Base-by-base conservation (phyloP, 345 rosid genomes). In the Syzygium grande region DNA sequence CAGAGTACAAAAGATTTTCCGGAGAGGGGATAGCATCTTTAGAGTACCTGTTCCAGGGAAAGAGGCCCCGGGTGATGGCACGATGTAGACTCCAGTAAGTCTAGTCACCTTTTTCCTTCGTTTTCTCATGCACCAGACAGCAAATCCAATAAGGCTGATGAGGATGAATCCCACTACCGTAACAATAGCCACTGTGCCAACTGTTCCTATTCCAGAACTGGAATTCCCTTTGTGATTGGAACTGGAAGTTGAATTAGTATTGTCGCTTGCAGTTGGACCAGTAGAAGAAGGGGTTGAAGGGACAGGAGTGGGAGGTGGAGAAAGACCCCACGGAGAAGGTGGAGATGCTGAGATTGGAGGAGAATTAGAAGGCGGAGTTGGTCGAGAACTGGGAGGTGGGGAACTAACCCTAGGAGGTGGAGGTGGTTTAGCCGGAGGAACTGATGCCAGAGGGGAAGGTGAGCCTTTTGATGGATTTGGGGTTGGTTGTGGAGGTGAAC, bases 21-120 rank as follows among this genome's bases (percentile, higher is more conserved):
- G 5, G 46, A 73, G 14, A 56, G 4, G 25, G 80, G 25, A 13
- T 34, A 34, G 80, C 80, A 73, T 73, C 80, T 73, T 46, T 73
- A 73, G 80, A 77, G 55, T 38, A 97, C 99, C 99, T 94, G 98
- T 89, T 92, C 89, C 91, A 51, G 95, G 87, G 85, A 96, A 92
- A 87, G 98, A 93, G 83, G 87, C 92, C 83, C 88, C 21, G 19
- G 95, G 95, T 34, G 99, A 92, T 13, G 99, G 97, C 93, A 93
- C 90, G 63, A 92, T 88, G 89, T 94, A 92, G 89, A 91, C 96
- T 86, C 97, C 97, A 85, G 90, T 91, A 51, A 89, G 90, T 84
- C 91, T 77, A 84, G 94, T 61, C 73, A 58, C 88, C 88, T 88
- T 90, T 90, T 89, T 96, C 91, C 93, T 94, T 52, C 92, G 91